Conservation (phyloP, 2,329 filamentous ascomycete genomes). For the Colletotrichum sp. region DNA sequence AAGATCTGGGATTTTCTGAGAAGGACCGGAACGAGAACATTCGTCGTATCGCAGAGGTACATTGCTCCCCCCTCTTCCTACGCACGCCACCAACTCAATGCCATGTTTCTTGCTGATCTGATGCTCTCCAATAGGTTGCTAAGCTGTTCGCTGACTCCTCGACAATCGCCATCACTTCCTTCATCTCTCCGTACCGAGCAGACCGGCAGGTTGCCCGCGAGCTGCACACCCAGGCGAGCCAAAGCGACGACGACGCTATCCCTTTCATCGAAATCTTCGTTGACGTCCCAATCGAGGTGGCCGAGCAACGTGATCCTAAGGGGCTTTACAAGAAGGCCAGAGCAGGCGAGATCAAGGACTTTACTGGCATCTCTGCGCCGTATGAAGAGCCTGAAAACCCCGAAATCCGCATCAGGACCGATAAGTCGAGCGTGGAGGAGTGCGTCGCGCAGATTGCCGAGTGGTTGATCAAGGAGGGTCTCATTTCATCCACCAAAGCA, state of each 20-base stretch:
- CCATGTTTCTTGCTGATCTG: neutral
- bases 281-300: slow-evolving; percentile 88
- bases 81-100: neutral
- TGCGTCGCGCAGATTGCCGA: slow-evolving; percentile 84
- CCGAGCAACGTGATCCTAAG: slow-evolving; percentile 96
- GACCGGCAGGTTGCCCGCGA: slow-evolving; percentile 84
- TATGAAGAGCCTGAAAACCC: slow-evolving; percentile 89
- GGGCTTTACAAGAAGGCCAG: slow-evolving; percentile 97
- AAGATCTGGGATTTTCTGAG: slow-evolving; percentile 94
- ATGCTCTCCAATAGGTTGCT: slow-evolving; percentile 65
- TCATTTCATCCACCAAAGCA: slow-evolving; percentile 46
- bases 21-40: slow-evolving; percentile 98
- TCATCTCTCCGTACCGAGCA: slow-evolving; percentile 93
- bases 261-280: slow-evolving; percentile 95
- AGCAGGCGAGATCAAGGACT: slow-evolving; percentile 93
- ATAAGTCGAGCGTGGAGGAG: slow-evolving; percentile 85
- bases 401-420: slow-evolving; percentile 86
- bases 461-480: slow-evolving; percentile 75
- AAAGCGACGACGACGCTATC: slow-evolving; percentile 69
- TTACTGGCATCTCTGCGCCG: slow-evolving; percentile 93
- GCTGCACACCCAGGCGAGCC: slow-evolving; percentile 70
- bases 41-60: slow-evolving; percentile 84
- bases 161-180: slow-evolving; percentile 89
- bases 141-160: slow-evolving; percentile 94
- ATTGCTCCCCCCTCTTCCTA: neutral